These are phyloP conservation scores for Talaromyces funiculosus DNA, from an alignment of 2,329 filamentous ascomycete species.

Conservation along the genomic window DNA sequence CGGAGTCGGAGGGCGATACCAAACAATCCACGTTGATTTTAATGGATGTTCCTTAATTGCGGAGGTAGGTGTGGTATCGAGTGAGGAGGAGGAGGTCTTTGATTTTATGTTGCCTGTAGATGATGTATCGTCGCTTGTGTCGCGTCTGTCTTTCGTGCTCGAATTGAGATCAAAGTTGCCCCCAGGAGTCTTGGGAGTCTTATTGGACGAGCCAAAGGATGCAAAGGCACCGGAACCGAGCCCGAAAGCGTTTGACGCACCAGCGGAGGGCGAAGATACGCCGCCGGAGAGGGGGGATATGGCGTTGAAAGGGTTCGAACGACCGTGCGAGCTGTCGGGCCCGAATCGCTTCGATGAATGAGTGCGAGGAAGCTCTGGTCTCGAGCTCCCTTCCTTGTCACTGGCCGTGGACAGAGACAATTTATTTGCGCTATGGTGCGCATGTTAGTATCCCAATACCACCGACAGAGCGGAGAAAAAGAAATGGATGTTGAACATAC, in stretches of 20 bases:
- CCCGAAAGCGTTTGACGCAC: constrained; percentile 83
- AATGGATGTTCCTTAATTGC: constrained; percentile 53
- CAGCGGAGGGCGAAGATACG: constrained; percentile 67
- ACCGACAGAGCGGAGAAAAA: background rate
- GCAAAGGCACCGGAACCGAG: constrained; percentile 93
- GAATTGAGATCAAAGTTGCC: constrained; percentile 71
- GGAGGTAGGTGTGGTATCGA: constrained; percentile 29
- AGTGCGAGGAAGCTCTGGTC: constrained; percentile 56
- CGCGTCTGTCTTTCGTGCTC: constrained; percentile 60
- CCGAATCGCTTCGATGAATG: constrained; percentile 69
- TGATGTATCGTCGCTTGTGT: constrained; percentile 43
- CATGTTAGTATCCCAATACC: constrained; percentile 22
- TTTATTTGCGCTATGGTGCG: constrained; percentile 65
- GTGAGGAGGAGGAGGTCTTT: constrained; percentile 38
- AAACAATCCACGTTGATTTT: constrained; percentile 89
- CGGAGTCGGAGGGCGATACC: constrained; percentile 92
- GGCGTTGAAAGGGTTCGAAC: constrained; percentile 71
- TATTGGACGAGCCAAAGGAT: constrained; percentile 75
- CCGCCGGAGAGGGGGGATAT: constrained; percentile 65
- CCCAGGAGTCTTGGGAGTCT: constrained; percentile 80
- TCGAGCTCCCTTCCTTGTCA: constrained; percentile 49
- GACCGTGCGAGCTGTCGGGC: constrained; percentile 65
- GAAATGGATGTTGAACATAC: constrained; percentile 26
- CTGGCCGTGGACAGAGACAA: constrained; percentile 77
- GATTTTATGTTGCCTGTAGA: constrained; percentile 27